These are phyloP conservation scores for Cadophora gregata DNA, from an alignment of 2,329 filamentous ascomycete species.

Conservation along the genomic window DNA sequence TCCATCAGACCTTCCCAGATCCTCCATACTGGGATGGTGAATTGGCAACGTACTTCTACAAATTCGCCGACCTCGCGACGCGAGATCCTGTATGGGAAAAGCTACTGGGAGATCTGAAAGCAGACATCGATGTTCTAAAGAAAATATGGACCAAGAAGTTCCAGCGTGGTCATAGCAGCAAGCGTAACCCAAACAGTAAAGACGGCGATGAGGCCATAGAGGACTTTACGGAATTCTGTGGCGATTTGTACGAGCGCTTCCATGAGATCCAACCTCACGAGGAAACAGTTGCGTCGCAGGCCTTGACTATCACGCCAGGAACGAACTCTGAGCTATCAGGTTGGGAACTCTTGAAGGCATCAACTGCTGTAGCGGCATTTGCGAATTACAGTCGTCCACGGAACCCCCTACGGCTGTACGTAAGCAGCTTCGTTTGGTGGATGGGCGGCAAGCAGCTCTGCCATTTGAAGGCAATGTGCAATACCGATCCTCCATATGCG, in stretches of 20 bases:
- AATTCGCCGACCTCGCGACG: slow-evolving; percentile 22
- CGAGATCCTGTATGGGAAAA: slow-evolving; percentile 25
- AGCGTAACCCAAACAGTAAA: slow-evolving; percentile 13
- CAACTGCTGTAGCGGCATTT: slow-evolving; percentile 40
- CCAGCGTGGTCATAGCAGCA: slow-evolving; percentile 3
- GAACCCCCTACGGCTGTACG: neutral
- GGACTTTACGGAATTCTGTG: slow-evolving; percentile 16
- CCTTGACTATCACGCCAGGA: slow-evolving; percentile 27
- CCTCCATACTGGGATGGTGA: slow-evolving; percentile 36
- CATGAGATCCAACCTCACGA: slow-evolving; percentile 36
- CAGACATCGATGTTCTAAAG: slow-evolving; percentile 23
- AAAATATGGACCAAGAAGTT: slow-evolving; percentile 25
- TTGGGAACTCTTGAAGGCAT: slow-evolving; percentile 55
- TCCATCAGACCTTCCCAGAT: slow-evolving; percentile 36
- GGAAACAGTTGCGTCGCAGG: slow-evolving; percentile 30
- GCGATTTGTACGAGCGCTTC: slow-evolving; percentile 32
- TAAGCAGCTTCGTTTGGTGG: slow-evolving; percentile 22
- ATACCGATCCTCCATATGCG: slow-evolving; percentile 1
- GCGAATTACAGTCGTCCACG: neutral
- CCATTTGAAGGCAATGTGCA: slow-evolving; percentile 14
- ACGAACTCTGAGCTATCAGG: slow-evolving; percentile 32
- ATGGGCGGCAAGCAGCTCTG: slow-evolving; percentile 22
- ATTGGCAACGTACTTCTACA: slow-evolving; percentile 31
- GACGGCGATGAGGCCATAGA: slow-evolving; percentile 5
- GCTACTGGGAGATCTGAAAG: slow-evolving; percentile 27